phyloP scores from a whole-genome alignment of 2,329 filamentous ascomycete species.

The Fusarium tuaranense region DNA sequence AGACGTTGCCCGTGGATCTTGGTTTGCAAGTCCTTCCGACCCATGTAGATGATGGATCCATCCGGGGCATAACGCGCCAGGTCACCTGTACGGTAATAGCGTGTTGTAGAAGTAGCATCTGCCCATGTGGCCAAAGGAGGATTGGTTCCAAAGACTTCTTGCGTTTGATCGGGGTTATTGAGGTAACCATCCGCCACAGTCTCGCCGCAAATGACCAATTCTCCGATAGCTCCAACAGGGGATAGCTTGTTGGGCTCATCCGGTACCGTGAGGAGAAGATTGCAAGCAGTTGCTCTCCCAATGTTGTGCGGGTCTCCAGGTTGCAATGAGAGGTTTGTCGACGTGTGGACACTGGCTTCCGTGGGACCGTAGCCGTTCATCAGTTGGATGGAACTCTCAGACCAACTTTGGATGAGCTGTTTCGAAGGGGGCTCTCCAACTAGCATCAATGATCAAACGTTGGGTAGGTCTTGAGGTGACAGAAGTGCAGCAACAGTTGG shows the following conservation, averaged over 20 bases:
- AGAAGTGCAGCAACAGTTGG: neutral
- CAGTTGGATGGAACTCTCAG: neutral
- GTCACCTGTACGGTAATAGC: neutral
- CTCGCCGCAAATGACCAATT: neutral
- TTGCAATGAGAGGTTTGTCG: neutral
- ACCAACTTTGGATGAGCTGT: neutral
- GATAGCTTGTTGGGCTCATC: neutral
- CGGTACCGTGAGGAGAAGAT: neutral
- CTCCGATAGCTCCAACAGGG: neutral
- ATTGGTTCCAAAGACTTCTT: neutral
- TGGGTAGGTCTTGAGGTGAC: neutral
- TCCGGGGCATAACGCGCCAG: neutral
- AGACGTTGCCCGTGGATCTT: neutral
- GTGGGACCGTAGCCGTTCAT: neutral
- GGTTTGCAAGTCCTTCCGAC: neutral
- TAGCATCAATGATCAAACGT: neutral
- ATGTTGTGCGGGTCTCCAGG: neutral
- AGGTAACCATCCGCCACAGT: neutral
- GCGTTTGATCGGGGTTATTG: neutral
- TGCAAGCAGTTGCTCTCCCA: neutral
- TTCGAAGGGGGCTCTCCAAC: neutral
- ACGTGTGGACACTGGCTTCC: neutral
- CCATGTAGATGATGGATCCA: neutral
- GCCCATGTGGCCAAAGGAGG: neutral
- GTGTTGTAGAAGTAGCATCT: fast-evolving